Base-by-base conservation (phyloP, 108 stramenopile genomes). In the Stephanodiscus triporus region DNA sequence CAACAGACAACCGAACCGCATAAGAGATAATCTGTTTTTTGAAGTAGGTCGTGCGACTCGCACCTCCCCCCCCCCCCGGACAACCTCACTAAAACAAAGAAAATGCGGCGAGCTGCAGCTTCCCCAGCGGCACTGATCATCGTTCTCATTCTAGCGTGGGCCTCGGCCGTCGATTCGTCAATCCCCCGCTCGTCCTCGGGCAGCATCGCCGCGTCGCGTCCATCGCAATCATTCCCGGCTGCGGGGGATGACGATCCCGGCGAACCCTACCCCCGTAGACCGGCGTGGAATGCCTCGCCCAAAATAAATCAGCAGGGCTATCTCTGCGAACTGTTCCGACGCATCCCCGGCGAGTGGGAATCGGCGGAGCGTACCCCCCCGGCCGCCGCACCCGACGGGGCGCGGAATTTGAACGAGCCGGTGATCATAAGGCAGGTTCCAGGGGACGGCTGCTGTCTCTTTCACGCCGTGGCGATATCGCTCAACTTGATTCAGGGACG, bases 361-460 rank as follows among this genome's bases (percentile, higher is more conserved):
- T 34, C 32, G 2, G 32, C 32, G 32, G 32, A 34, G 32, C n/a
- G n/a, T n/a, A n/a, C n/a, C n/a, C n/a, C n/a, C n/a, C n/a, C n/a
- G n/a, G n/a, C n/a, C 71, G 83, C 11, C 83, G 80, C 29, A 37
- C 56, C 55, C 17, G 58, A 69, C 14, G 45, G 55, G 2, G 24
- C 29, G 7, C 57, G 38, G 19, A 43, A 83, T 1, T 29, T 61
- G 8, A 19, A 63, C 42, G 67, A 59, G 0, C 82, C 84, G 9
- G 88, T 85, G 2, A 67, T 50, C n/a, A 83, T 93, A 59, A 87
- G 96, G 42, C 96, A 96, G 76, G 96, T 95, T 7, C 96, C 96
- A n/a, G 96, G 96, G 2, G 96, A 96, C 82, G 96, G 96, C 7
- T 93, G 91, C 63, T 96, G 96, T 58, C 70, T 96, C 36, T 96